Evolutionary conservation across 805 yeast genomes (phyloP), one percentile per base, ranked within the genome.

Genomic region (Pichia cabralensis): DNA sequence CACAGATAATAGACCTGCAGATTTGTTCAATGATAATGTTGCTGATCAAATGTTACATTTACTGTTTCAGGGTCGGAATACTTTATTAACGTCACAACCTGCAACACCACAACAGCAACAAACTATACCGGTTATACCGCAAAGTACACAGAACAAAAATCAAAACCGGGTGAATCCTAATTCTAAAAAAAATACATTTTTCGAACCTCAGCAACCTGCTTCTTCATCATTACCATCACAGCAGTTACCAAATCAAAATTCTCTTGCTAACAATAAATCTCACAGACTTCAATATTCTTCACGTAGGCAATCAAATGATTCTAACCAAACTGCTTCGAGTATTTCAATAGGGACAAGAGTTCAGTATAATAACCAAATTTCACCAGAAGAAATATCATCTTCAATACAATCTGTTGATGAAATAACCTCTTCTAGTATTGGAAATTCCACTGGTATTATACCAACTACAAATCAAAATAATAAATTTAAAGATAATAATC

Each of bases 21-120:
- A 25, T 14, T 25, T 25, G 8, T 25, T 25, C 10, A 25, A 21
- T 17, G 56, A 54, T 13, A 25, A 44, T 5, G 55, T 55, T 12
- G 67, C 64, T 24, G 66, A 63, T 38, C 69, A 70, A 32, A 62
- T 73, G 57, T 53, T 73, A 38, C 72, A 69, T 42, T 50, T 71
- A 37, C 61, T 73, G 29, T 72, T 73, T 41, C 78, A 72, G 47
- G 62, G 70, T 36, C 58, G 67, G 41, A 48, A 54, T 28, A 41
- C n/a, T 14, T 4, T 12, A n/a, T n/a, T n/a, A n/a, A n/a, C n/a
- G n/a, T n/a, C n/a, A n/a, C n/a, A n/a, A n/a, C n/a, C n/a, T n/a
- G n/a, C n/a, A n/a, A n/a, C n/a, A n/a, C n/a, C n/a, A 3, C 19
- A 14, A 8, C 27, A 15, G 6, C n/a, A 15, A 8, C 3, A 18